Evolutionary conservation across 192 early-diverging fungal species (phyloP), one percentile per base, ranked within the genome.

Genomic region (Backusella morwellensis): DNA sequence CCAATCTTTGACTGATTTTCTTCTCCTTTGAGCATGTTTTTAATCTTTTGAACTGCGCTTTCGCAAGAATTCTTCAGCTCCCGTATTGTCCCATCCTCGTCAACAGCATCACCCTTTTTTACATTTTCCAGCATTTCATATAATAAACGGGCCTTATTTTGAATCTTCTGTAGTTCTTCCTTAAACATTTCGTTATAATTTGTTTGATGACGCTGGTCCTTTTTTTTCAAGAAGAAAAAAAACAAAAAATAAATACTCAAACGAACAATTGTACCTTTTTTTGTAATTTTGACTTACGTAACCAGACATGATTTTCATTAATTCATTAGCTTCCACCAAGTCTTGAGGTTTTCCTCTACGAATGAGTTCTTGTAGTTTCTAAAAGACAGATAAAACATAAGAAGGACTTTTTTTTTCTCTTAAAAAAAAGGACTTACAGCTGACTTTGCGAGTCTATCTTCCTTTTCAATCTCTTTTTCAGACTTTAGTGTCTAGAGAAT

Each of bases 301-400:
- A 68, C 98, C 98, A 14, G 97, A 91, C 88, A 99, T 96, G 42
- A 96, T 86, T 82, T 99, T 98, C 92, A 99, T 99, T 50, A 99
- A 83, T 75, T 95, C 91, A 74, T 99, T 98, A 8, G 98, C 98
- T 76, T 97, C 95, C 47, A 91, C 94, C 36, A 99, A 82, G 76
- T 97, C 97, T 54, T 93, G 90, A 11, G 97, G 97, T 66, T 93
- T 93, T 29, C 95, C 97, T 23, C 95, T 81, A 8, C 98, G 91
- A 44, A 99, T 90, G 42, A 99, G 88, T 76, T 98, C 98, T 86
- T 99, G 96, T 78, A 99, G 78, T 91, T 97, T 99, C 83, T 94
- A 75, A 8, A 63, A 9, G 56, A n/a, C 5, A 50, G 47, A 50
- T 50, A 63, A 63, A 11, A 29, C 3, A 63, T 26, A 63, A 14